Evolutionary conservation across 225 moss, liverwort and hornwort genomes (phyloP).

Genomic region (Sphagnum contortum): DNA sequence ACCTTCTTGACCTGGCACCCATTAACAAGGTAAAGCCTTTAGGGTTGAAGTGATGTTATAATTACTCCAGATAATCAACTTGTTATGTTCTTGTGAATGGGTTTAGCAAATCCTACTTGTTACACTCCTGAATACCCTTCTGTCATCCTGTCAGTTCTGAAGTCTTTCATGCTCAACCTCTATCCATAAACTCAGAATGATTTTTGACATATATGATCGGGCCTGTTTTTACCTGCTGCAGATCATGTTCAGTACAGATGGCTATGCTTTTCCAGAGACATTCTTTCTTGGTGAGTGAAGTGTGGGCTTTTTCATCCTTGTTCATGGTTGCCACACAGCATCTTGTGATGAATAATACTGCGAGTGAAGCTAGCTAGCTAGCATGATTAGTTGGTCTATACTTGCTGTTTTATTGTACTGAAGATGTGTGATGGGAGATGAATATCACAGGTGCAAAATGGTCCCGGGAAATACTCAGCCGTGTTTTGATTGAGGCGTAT

Average conservation of each 20-base stretch:
- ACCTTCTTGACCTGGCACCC: constrained; percentile 83
- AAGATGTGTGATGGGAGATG: constrained; percentile 1
- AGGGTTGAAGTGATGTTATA: too few species aligned
- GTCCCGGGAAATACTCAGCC: constrained; percentile 64
- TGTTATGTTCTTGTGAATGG: background rate
- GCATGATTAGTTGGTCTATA: too few species aligned
- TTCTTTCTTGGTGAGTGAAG: constrained; percentile 60
- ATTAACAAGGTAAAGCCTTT: constrained; percentile 55
- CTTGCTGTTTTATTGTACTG: too few species aligned
- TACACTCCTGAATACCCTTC: background rate
- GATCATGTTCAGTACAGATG: constrained; percentile 99
- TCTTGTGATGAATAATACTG: too few species aligned
- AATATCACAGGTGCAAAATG: constrained; percentile 66
- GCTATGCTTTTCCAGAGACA: constrained; percentile 80
- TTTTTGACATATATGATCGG: too few species aligned
- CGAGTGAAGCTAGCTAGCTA: too few species aligned
- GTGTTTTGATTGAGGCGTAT: constrained; percentile 61
- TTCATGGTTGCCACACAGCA: too few species aligned
- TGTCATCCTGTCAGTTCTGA: background rate
- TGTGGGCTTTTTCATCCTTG: background rate
- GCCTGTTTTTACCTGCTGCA: constrained; percentile 23
- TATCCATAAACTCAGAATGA: too few species aligned
- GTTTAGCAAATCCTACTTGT: background rate
- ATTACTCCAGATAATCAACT: too few species aligned
- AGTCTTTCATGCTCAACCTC: background rate